A percentile compares a stretch with the other conserved stretches of the same genome.
Evolutionary conservation across 179 eudicot species (phyloP).

Genomic region (Gypsophila paniculata): DNA sequence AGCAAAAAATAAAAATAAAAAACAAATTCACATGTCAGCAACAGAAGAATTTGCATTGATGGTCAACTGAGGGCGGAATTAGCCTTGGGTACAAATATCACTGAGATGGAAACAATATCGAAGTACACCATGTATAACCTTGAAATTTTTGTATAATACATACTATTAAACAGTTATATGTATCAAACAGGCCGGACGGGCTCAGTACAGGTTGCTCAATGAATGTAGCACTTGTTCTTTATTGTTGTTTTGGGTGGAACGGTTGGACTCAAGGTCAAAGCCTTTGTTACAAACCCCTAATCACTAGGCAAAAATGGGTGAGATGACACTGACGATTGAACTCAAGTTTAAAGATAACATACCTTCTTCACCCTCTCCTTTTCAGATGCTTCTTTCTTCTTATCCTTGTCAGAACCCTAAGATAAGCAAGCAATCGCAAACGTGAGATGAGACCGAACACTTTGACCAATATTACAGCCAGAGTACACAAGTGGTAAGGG

Average conservation of each 20-base stretch:
- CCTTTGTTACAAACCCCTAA: neutral
- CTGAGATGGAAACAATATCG: neutral
- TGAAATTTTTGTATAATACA: neutral
- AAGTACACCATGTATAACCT: neutral
- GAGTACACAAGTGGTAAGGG: neutral
- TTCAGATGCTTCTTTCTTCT: slow-evolving; percentile 69
- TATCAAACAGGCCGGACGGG: neutral
- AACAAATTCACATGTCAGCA: neutral
- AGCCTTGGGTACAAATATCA: neutral
- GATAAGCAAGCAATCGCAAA: slow-evolving; percentile 1
- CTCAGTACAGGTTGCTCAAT: no score
- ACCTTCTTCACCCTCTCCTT: slow-evolving; percentile 94
- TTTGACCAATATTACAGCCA: neutral
- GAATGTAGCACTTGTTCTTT: no score
- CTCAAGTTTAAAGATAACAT: slow-evolving; percentile 6
- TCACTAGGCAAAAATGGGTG: neutral
- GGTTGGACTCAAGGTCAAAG: neutral
- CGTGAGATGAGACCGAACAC: neutral
- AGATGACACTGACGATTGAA: no score
- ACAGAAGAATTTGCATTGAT: no score
- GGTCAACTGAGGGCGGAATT: no score
- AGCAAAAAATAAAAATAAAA: neutral
- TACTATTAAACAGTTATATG: neutral
- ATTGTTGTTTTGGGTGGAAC: no score
- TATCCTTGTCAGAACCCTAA: slow-evolving; percentile 90